phyloP scores from a whole-genome alignment of 345 rosid species.

The Linum lewisii region DNA sequence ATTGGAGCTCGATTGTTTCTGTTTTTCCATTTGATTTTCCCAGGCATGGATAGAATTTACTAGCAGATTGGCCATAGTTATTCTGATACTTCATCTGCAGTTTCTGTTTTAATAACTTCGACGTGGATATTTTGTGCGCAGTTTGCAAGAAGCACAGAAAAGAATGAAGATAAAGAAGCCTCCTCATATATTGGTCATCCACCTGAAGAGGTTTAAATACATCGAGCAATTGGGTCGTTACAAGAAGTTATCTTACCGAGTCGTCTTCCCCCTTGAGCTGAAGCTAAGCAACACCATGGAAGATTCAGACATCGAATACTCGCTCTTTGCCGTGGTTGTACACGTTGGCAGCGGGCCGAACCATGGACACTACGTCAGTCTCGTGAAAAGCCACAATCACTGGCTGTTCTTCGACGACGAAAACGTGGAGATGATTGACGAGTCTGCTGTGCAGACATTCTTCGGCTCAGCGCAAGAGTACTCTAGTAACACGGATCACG shows the following conservation, averaged over 20 bases:
- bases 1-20: no score
- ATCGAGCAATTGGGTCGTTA: conserved; percentile 91
- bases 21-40: no score
- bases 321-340: conserved; percentile 93
- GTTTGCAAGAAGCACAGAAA: conserved; percentile 99
- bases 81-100: neutral
- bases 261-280: conserved; percentile 89
- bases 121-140: conserved; percentile 24
- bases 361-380: conserved; percentile 95
- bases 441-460: conserved; percentile 95
- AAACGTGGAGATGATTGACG: conserved; percentile 96
- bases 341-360: conserved; percentile 98
- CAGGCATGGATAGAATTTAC: no score
- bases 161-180: conserved; percentile 99
- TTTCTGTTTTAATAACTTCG: neutral
- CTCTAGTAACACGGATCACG: conserved; percentile 93
- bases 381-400: conserved; percentile 97
- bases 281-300: conserved; percentile 91
- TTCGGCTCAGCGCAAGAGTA: conserved; percentile 97
- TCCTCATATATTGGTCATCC: conserved; percentile 85
- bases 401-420: conserved; percentile 97
- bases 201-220: conserved; percentile 91
- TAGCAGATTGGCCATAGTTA: no score
- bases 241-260: conserved; percentile 91
- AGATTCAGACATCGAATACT: conserved; percentile 81